Evolutionary conservation across 768 basidiomycete species (phyloP).

Genomic region (Coprinellus micaceus): DNA sequence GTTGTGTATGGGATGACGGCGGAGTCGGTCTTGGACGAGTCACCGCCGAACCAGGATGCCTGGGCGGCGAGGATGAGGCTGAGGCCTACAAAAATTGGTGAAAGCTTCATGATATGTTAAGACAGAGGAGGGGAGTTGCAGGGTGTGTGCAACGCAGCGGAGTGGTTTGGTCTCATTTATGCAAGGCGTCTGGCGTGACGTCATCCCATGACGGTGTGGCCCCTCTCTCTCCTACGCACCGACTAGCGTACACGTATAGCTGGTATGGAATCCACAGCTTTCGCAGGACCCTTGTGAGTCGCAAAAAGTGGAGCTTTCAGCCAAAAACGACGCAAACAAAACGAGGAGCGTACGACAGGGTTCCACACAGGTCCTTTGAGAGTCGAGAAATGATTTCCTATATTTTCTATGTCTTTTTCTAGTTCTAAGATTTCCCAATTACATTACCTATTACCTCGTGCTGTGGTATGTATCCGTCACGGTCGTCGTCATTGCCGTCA

Average conservation of each 20-base stretch:
- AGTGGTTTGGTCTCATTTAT: constrained; percentile 6
- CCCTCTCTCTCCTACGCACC: constrained; percentile 4
- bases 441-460: not conserved
- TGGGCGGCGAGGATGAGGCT: constrained; percentile 32
- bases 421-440: constrained; percentile 10
- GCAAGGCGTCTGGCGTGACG: constrained; percentile 6
- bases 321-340: not conserved
- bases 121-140: not conserved
- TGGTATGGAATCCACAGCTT: not conserved
- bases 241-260: not conserved
- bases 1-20: constrained; percentile 29
- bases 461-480: not conserved
- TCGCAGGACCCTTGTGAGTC: not conserved
- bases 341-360: not conserved
- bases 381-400: constrained; percentile 10
- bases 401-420: constrained; percentile 18
- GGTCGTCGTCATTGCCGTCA: not conserved
- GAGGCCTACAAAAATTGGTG: constrained; percentile 9
- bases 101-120: constrained; percentile 1
- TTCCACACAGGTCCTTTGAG: not conserved
- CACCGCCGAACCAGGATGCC: constrained; percentile 51
- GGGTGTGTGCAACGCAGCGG: not conserved
- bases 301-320: not conserved
- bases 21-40: constrained; percentile 24
- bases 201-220: constrained; percentile 9